phyloP scores from a whole-genome alignment of 305 asterid genomes.

The Fraxinus xanthoxyloides region DNA sequence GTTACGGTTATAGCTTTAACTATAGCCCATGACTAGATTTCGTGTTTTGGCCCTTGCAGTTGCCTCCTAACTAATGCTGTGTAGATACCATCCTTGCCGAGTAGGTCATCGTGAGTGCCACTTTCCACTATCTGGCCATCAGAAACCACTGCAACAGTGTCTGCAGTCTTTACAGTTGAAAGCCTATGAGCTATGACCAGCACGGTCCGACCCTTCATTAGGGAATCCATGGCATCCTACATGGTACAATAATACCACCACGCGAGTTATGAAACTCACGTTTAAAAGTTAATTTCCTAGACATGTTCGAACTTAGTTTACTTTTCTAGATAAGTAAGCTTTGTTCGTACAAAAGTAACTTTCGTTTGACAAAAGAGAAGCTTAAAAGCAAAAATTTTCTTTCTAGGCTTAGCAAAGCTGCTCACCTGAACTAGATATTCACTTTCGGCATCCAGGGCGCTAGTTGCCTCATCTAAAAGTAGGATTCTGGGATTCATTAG shows the following conservation, averaged over 20 bases:
- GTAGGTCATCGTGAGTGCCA: conserved; percentile 70
- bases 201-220: conserved; percentile 80
- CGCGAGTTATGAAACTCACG: background rate
- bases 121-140: conserved; percentile 82
- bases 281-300: background rate
- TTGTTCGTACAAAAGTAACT: background rate
- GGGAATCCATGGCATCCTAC: conserved; percentile 90
- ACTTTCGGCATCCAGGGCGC: conserved; percentile 86
- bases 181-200: conserved; percentile 88
- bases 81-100: conserved; percentile 57
- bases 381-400: background rate
- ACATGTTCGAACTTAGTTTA: background rate
- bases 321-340: background rate
- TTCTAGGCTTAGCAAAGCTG: background rate
- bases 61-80: conserved; percentile 78
- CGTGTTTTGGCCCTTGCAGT: conserved; percentile 59
- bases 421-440: conserved; percentile 79
- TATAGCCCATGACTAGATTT: conserved; percentile 19
- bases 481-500: conserved; percentile 75
- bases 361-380: background rate
- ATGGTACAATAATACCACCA: background rate
- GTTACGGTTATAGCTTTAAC: background rate
- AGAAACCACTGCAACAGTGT: conserved; percentile 76
- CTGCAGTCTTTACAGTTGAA: conserved; percentile 82
- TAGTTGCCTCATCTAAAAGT: conserved; percentile 77